Conservation (phyloP, 192 early-diverging fungal genomes). For the Kickxella alabastrina region DNA sequence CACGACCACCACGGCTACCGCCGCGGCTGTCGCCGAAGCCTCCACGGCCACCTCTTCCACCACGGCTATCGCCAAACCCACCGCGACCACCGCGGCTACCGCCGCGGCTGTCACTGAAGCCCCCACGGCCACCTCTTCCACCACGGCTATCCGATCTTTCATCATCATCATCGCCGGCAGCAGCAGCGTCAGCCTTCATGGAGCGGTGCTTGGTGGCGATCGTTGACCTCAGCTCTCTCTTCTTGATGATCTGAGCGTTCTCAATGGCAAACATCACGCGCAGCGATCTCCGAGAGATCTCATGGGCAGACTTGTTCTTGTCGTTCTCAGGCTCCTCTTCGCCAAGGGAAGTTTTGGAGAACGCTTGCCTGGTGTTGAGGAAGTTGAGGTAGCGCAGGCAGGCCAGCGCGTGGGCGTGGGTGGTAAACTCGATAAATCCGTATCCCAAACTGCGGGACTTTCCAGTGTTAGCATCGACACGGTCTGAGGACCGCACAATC, state of each 20-base stretch:
- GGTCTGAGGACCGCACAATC: slow-evolving; percentile 72
- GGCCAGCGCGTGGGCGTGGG: slow-evolving; percentile 87
- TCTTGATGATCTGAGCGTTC: slow-evolving; percentile 74
- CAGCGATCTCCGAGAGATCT: slow-evolving; percentile 39
- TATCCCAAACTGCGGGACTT: slow-evolving; percentile 77
- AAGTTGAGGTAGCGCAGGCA: slow-evolving; percentile 91
- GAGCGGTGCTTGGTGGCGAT: slow-evolving; percentile 12
- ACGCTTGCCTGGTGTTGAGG: slow-evolving; percentile 59
- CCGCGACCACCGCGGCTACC: no score
- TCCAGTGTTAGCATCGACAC: slow-evolving; percentile 70
- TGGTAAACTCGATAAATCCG: slow-evolving; percentile 87
- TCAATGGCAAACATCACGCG: slow-evolving; percentile 88
- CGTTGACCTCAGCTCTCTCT: slow-evolving; percentile 53
- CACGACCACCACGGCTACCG: no score
- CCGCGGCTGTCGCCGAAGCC: no score
- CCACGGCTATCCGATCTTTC: slow-evolving; percentile 6
- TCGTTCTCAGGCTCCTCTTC: slow-evolving; percentile 13
- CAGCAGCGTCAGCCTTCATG: neutral
- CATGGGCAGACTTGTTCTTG: slow-evolving; percentile 18
- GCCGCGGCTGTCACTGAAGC: no score
- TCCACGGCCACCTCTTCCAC: no score
- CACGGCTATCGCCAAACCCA: no score
- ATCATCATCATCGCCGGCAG: neutral
- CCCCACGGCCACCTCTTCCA: no score
- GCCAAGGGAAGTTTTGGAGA: slow-evolving; percentile 52